Base-by-base conservation (phyloP, 169 alveolate species). In the Eimeria sp. region DNA sequence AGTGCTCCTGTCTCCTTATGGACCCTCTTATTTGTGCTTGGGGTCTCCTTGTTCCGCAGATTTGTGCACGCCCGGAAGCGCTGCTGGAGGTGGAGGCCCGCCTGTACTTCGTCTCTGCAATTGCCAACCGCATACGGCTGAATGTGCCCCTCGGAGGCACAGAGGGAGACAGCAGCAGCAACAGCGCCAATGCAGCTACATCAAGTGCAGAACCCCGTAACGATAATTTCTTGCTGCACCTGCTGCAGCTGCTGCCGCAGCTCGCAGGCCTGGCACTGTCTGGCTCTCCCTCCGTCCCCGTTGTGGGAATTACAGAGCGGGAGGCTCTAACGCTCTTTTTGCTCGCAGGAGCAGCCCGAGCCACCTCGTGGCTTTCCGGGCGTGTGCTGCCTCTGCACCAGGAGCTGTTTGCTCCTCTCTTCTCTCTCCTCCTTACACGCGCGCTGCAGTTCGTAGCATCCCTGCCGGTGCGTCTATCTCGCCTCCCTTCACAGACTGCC, bases 231-330 rank as follows among this genome's bases (percentile, higher is more conserved):
- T 57, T 93, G 34, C 87, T 87, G 45, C 87, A 61, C 61, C 72
- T 70, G 58, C 89, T 93, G 80, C 89, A 54, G 54, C 70, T 70
- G 43, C 93, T 93, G 78, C 96, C 96, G 65, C 96, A 80, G 76
- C 61, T 93, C 40, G 92, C 87, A 11, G 34, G 45, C 83, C 89
- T 45, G 51, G 51, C 95, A 34, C 43, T 18, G 14, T 87, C 73
- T 0, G 51, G 72, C 22, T 43, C 49, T 54, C 7, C 57, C 34
- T 20, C 63, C 9, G 83, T 51, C 45, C 87, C 54, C 4, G 25
- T 61, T 5, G 82, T 10, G 82, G 51, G 47, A 5, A 75, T 47
- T 11, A 58, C 76, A 10, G 95, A 90, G 30, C 47, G 45, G 30
- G 95, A 90, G 78, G 82, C 67, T 20, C 61, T 61, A 34, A 20